Percentiles rank a stretch among this genome's conserved stretches.
Conservation (phyloP, 768 basidiomycete genomes). For the Podaxis sp. region DNA sequence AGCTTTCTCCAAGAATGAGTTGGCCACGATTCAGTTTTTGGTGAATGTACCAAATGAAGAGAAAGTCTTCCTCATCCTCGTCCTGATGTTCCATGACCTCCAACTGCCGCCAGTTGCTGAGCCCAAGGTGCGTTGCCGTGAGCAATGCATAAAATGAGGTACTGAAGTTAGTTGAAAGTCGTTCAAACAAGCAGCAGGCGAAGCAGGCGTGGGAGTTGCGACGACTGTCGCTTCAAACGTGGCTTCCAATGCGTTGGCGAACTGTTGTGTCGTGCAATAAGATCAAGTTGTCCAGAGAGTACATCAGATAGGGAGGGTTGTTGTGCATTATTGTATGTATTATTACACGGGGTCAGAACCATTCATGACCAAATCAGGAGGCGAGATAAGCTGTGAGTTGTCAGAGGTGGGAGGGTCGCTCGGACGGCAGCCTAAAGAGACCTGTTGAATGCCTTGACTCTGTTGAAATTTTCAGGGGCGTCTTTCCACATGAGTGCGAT, state of each 20-base stretch:
- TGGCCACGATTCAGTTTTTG: conserved; percentile 19
- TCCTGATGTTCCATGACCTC: conserved; percentile 15
- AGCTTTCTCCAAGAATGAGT: conserved; percentile 19
- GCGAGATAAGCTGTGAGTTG: neutral
- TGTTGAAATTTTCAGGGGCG: conserved; percentile 64
- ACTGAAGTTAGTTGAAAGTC: conserved; percentile 1
- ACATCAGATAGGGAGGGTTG: neutral
- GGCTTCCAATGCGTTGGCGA: neutral
- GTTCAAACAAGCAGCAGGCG: conserved; percentile 5
- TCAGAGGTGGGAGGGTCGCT: neutral
- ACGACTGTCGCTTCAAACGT: conserved; percentile 11
- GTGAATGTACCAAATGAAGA: conserved; percentile 17
- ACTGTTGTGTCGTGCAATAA: conserved; percentile 7
- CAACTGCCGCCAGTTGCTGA: conserved; percentile 15
- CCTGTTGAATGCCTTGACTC: conserved; percentile 45
- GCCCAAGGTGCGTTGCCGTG: conserved; percentile 13
- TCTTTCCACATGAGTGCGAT: conserved; percentile 58
- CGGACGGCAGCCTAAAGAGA: neutral
- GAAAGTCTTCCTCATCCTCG: conserved; percentile 20
- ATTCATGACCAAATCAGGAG: neutral
- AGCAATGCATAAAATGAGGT: neutral
- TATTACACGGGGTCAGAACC: neutral
- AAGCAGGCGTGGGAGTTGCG: neutral
- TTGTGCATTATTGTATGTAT: conserved; percentile 2
- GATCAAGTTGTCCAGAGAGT: neutral